Conservation (phyloP, 495 filamentous ascomycete genomes). For the Penicillium ucsense region DNA sequence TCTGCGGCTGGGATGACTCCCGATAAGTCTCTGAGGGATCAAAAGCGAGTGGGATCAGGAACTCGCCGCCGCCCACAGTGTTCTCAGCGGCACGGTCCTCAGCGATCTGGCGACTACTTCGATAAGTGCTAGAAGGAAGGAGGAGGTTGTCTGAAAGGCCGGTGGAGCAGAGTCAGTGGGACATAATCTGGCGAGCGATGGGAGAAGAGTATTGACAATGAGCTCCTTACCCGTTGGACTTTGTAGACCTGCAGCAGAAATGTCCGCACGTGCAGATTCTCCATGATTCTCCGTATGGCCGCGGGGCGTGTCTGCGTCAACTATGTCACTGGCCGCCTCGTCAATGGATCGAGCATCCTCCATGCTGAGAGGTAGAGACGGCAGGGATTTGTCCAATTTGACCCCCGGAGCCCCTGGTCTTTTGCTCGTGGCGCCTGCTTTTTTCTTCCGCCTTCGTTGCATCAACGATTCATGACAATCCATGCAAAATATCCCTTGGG, state of each 20-base stretch:
- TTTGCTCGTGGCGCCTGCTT: constrained; percentile 46
- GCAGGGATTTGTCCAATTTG: constrained; percentile 86
- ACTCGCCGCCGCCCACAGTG: constrained; percentile 58
- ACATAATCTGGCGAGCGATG: too few species aligned
- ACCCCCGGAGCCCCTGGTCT: constrained; percentile 46
- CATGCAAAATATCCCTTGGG: constrained; percentile 99
- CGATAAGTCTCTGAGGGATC: constrained; percentile 67
- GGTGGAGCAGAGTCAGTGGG: too few species aligned
- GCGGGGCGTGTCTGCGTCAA: constrained; percentile 46
- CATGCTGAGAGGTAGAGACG: constrained; percentile 75
- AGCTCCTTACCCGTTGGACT: constrained; percentile 13
- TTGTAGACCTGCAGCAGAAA: constrained; percentile 4
- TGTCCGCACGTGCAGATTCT: constrained; percentile 2
- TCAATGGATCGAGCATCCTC: constrained; percentile 56
- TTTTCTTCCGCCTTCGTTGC: constrained; percentile 87
- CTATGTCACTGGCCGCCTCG: constrained; percentile 51
- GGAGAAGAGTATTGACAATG: background rate
- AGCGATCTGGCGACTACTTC: constrained; percentile 58
- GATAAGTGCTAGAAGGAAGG: constrained; percentile 67
- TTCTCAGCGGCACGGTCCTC: constrained; percentile 51
- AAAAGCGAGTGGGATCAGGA: constrained; percentile 84
- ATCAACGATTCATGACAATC: constrained; percentile 98
- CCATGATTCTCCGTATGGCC: constrained; percentile 14
- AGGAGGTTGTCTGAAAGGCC: constrained; percentile 44
- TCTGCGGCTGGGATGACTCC: constrained; percentile 31